Base-by-base conservation (phyloP, 371 early-diverging fungal genomes). In the Saksenaea vasiformis region DNA sequence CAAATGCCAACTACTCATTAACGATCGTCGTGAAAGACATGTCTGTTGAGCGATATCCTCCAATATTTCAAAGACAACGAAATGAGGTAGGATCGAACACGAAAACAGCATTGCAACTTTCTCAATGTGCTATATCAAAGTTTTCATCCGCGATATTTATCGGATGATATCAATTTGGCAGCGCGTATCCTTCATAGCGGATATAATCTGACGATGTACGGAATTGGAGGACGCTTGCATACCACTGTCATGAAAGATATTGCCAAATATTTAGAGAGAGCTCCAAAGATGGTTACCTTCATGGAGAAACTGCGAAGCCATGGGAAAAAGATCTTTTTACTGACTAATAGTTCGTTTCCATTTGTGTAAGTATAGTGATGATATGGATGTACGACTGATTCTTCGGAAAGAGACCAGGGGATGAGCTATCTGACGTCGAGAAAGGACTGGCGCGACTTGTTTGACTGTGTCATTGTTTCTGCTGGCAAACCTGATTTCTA, bases 401-500 rank as follows among this genome's bases (percentile, higher is more conserved):
- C 15, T 41, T 14, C 17, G 54, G 1, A 37, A 55, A 34, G 79
- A 7, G 66, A 79, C 37, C 70, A 69, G 26, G 89, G 87, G 0
- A 76, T 89, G 68, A 67, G 66, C 14, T 80, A 85, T 54, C 59
- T 89, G 41, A 85, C 85, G 10, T 73, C 77, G 1, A 73, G 74
- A 7, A 31, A 67, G 2, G 77, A 85, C 27, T 89, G 89, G 89
- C 68, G 80, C 3, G 87, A 87, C 55, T 63, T 87, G 58, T 89
- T 89, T 70, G 89, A 89, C 63, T 82, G 81, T 65, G 85, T 85
- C 3, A 80, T 87, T 39, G 87, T 87, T 1, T 72, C 72, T 9
- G 76, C 87, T 0, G 68, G 83, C n/a, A 89, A 89, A 59, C 89
- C 89, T 1, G 73, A 78, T 2, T 89, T 87, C 66, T 89, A 89